Base-by-base conservation (phyloP, 202 grass and related monocot genomes). In the Carex arenaria region DNA sequence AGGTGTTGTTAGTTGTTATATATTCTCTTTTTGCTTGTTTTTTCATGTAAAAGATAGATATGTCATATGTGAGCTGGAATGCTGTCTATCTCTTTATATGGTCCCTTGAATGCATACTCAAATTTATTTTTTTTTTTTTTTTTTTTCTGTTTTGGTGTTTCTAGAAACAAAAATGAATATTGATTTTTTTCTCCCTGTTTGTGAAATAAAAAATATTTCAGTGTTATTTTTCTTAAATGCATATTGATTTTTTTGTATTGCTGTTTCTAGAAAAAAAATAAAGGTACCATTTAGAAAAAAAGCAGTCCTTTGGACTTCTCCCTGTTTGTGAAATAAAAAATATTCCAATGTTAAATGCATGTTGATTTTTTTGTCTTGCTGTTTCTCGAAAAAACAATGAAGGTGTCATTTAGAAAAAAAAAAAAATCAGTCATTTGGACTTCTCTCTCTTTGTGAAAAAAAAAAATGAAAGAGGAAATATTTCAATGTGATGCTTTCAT, bases 1-100 rank as follows among this genome's bases (percentile, higher is more conserved):
- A 75, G 49, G 47, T 56, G 26, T 28, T 75, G 20, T 30, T 17
- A 67, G 14, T 67, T 36, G 31, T 67, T 71, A 47, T 45, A 40
- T 40, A 40, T 40, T 40, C 38, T 47, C 38, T 45, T 22, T 71
- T 40, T 26, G 26, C 1, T 55, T 57, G 52, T 15, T 57, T 77
- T 57, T 17, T 59, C 57, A 19, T 38, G 73, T 12, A 15, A 57
- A 30, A 7, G 72, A 57, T 77, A 57, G 31, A 77, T 77, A 36
- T 60, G 8, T 78, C 17, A 77, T 77, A 36, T 60, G 8, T 78
- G 53, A 78, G 53, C 54, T 78, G 74, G 52, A 56, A 40, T 78
- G 53, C 8, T 60, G 73, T 60, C 17, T 4, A 60, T 20, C 10
- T 36, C 3, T 78, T 31, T 32, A 34, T 40, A 60, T 78, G 30